These are phyloP conservation scores for Boletus patriciae DNA, from an alignment of 768 basidiomycete species.

Conservation along the genomic window DNA sequence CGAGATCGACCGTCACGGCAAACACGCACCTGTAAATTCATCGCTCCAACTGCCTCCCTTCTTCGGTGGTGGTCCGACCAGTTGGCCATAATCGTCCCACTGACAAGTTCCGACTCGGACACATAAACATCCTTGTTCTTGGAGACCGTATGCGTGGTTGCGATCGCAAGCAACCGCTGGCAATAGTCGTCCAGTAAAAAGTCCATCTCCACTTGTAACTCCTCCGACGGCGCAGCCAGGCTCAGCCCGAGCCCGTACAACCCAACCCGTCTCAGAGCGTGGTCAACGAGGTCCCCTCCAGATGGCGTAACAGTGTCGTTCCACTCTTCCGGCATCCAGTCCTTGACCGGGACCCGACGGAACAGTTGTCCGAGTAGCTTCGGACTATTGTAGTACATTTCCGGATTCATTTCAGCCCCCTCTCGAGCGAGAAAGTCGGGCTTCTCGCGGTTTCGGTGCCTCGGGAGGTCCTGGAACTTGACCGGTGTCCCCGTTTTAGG, in stretches of 20 bases:
- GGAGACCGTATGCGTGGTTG: constrained; percentile 36
- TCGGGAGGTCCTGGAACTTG: constrained; percentile 36
- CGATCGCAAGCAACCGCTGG: constrained; percentile 36
- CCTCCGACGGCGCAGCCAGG: constrained; percentile 21
- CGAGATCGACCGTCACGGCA: not conserved
- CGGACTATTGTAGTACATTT: constrained; percentile 39
- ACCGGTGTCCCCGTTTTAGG: constrained; percentile 47
- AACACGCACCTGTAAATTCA: constrained; percentile 44
- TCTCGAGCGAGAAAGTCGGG: constrained; percentile 50
- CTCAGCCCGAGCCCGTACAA: constrained; percentile 37
- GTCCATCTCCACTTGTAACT: constrained; percentile 40
- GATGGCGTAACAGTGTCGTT: constrained; percentile 20
- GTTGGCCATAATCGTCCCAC: constrained; percentile 46
- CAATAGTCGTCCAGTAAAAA: constrained; percentile 38
- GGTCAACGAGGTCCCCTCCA: constrained; percentile 27
- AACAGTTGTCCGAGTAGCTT: constrained; percentile 47
- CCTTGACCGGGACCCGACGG: constrained; percentile 42
- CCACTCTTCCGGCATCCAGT: constrained; percentile 32
- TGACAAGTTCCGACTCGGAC: constrained; percentile 45
- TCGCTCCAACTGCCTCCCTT: constrained; percentile 40
- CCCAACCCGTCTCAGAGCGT: constrained; percentile 24
- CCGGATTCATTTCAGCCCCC: constrained; percentile 26
- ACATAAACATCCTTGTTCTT: constrained; percentile 37
- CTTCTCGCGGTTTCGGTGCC: constrained; percentile 19
- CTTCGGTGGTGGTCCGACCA: constrained; percentile 44